Evolutionary conservation across 192 early-diverging fungal genomes (phyloP), one percentile per base, ranked within the genome.

Genomic region (Gigaspora rosea): DNA sequence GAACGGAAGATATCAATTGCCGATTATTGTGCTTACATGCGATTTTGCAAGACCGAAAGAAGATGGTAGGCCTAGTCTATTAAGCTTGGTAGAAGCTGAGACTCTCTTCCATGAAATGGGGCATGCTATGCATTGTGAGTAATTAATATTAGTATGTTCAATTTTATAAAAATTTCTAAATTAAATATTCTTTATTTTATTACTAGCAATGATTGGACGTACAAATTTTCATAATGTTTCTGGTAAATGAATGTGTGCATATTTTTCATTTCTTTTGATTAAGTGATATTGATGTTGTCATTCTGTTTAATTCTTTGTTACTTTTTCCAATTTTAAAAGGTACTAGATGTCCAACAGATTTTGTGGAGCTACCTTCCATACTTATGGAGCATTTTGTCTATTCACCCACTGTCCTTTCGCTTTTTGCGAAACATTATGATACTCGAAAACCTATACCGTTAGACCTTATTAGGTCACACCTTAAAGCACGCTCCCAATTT

Each of bases 41-140:
- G 91, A 92, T 58, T 95, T 94, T 64, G 76, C 88, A 7, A 74
- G 77, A 22, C 86, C 89, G 50, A 70, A 2, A 75, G 51, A 47
- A 59, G 61, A 79, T 47, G 78, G 80, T 13, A 73, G 78, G 16
- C 93, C 96, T 6, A 81, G 88, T 7, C 75, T 95, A 56, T 79
- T 99, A 76, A 88, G 84, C 46, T 89, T 92, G 85, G 80, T 80
- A 68, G 95, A 98, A 78, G 92, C 98, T 35, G 96, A 98, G 80
- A 99, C 98, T 0, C 81, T 98, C 3, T 99, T 97, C 84, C 98
- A 99, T 81, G 98, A 99, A 75, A 97, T 98, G 95, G 98, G 98
- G 4, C 98, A 99, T 78, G 98, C 95, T 3, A 94, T 98, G 92
- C 96, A 97, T 81, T 98, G 83, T 84, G 79, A 78, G 83, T 77